Evolutionary conservation across 169 alveolate genomes (phyloP), one percentile per base, ranked within the genome.

Genomic region (Babesia gibsoni): DNA sequence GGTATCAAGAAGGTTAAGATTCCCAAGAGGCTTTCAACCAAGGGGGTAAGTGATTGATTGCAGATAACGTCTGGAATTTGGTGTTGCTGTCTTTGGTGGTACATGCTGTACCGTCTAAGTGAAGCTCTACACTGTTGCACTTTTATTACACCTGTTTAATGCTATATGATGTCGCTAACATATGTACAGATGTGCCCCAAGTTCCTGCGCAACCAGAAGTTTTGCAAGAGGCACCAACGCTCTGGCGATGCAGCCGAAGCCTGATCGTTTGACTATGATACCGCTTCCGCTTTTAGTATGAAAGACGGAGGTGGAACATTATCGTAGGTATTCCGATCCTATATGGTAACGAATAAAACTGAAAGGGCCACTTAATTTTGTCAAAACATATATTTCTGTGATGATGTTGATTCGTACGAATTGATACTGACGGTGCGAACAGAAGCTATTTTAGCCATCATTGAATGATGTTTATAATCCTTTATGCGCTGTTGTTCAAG

Each of bases 171-270:
- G 52, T 66, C 33, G 37, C 8, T 50, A 3, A 25, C 16, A 39
- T 35, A 5, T 53, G 8, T 48, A 18, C 72, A 86, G 92, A 88
- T 88, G 93, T 84, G 91, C 89, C 91, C 95, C 46, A 91, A 91
- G 81, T 91, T 91, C 73, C 53, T 91, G 81, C 72, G 94, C 52
- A 91, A 91, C 82, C 95, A 91, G 81, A 83, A 91, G 45, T 84
- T 73, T 63, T 83, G 92, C 86, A 91, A 87, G 84, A 89, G 69
- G 84, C 91, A 90, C 65, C 89, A 67, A 69, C n/a, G n/a, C n/a
- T 70, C 83, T 85, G 67, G 68, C 8, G 36, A 57, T 23, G 37
- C 59, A 7, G 54, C 36, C 1, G 78, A 46, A 37, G n/a, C n/a
- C n/a, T n/a, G n/a, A n/a, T n/a, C n/a, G n/a, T n/a, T n/a, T n/a